These are phyloP conservation scores for Aegilops bicornis DNA, from an alignment of 176 grass and related monocot genomes.

Conservation along the genomic window DNA sequence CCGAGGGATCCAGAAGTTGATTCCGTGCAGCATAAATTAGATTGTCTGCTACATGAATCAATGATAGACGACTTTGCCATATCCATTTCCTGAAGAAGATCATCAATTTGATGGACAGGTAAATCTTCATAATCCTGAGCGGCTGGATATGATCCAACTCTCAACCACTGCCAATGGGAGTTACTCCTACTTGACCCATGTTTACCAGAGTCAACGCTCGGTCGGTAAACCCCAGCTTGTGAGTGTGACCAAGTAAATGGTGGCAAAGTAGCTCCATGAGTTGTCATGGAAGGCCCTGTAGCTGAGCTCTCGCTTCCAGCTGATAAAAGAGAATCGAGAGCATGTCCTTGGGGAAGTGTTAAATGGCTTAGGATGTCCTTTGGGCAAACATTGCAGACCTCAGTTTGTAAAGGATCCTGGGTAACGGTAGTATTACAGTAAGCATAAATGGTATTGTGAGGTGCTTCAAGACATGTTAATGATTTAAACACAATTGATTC, in stretches of 20 bases:
- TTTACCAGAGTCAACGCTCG: constrained; percentile 64
- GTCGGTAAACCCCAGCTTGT: constrained; percentile 58
- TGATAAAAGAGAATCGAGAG: constrained; percentile 62
- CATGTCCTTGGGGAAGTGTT: constrained; percentile 50
- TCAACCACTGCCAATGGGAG: constrained; percentile 74
- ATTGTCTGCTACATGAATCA: constrained; percentile 43
- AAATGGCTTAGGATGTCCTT: constrained; percentile 73
- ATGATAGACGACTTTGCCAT: constrained; percentile 30
- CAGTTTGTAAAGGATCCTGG: constrained; percentile 59
- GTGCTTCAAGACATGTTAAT: constrained; percentile 10
- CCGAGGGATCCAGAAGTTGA: constrained; percentile 52
- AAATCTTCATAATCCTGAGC: constrained; percentile 40
- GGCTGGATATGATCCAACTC: constrained; percentile 52
- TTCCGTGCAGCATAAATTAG: constrained; percentile 47
- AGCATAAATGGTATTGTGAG: constrained; percentile 18
- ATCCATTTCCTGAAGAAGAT: constrained; percentile 75
- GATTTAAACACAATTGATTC: constrained; percentile 11
- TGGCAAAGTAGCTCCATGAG: constrained; percentile 71
- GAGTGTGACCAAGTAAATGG: constrained; percentile 82
- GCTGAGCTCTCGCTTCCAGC: constrained; percentile 34
- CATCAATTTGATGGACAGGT: constrained; percentile 47
- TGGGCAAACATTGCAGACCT: constrained; percentile 41
- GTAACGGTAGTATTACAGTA: constrained; percentile 22
- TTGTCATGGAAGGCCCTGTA: constrained; percentile 51
- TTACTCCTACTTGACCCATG: constrained; percentile 52